A percentile compares a stretch with the other conserved stretches of the same genome.
These are phyloP conservation scores for Hyphopichia pseudoburtonii DNA, from an alignment of 1,139 yeast species.

Conservation along the genomic window DNA sequence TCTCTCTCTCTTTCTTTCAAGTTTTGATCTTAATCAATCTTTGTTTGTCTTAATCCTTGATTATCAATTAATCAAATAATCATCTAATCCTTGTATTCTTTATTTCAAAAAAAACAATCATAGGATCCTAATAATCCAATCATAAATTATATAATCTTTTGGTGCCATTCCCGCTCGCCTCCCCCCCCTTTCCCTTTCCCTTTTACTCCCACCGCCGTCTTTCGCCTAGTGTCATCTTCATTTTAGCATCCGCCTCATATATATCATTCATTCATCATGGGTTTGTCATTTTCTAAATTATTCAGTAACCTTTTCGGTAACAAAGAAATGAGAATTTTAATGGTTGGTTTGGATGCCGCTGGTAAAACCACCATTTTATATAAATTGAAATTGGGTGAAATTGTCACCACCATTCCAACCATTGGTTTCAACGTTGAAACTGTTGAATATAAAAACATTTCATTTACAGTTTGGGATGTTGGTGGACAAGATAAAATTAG, in stretches of 20 bases:
- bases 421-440: conserved; percentile 95
- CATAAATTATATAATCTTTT: no score
- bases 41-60: no score
- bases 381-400: conserved; percentile 88
- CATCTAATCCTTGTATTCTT: no score
- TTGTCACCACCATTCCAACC: conserved; percentile 91
- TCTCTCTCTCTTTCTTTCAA: no score
- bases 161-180: no score
- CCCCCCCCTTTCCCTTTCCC: background rate
- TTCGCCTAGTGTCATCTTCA: background rate
- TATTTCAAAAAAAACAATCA: no score
- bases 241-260: no score
- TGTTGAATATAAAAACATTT: conserved; percentile 90
- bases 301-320: conserved; percentile 83
- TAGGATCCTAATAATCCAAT: no score
- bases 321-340: conserved; percentile 86
- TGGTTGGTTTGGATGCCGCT: conserved; percentile 94
- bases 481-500: conserved; percentile 97
- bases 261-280: conserved; percentile 66
- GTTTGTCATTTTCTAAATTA: conserved; percentile 84
- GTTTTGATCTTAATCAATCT: no score
- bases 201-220: no score
- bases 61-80: no score
- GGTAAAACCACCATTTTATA: conserved; percentile 90
- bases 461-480: conserved; percentile 95